phyloP scores from a whole-genome alignment of 1,284 basidiomycete genomes.

The Trichosporon sp. region DNA sequence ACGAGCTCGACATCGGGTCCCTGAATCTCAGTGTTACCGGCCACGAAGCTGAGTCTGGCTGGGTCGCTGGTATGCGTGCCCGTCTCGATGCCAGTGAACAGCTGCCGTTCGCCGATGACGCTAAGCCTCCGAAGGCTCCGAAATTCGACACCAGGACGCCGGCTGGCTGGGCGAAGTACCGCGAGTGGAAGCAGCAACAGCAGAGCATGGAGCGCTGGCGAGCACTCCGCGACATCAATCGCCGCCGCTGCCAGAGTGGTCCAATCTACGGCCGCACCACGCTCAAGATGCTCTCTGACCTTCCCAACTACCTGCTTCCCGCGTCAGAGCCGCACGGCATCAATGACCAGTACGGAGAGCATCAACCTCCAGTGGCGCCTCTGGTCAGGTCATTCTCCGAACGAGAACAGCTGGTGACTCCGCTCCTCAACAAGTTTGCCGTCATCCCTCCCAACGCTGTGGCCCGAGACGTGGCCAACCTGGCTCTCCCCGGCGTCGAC shows the following conservation, averaged over 20 bases:
- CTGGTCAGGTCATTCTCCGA: conserved; percentile 68
- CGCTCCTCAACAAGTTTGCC: conserved; percentile 71
- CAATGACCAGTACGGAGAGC: conserved; percentile 49
- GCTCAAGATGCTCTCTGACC: conserved; percentile 59
- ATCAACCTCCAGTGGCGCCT: conserved; percentile 53
- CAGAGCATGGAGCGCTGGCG: conserved; percentile 67
- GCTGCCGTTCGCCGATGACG: conserved; percentile 66
- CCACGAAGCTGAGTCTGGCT: conserved; percentile 56
- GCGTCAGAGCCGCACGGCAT: conserved; percentile 56
- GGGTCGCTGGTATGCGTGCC: conserved; percentile 63
- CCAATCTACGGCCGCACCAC: conserved; percentile 72
- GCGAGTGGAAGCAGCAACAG: conserved; percentile 63
- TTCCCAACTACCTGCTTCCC: conserved; percentile 64
- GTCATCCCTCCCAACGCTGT: conserved; percentile 82
- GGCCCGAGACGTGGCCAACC: conserved; percentile 69
- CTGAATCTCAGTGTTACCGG: conserved; percentile 69
- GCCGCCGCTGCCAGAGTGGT: conserved; percentile 66
- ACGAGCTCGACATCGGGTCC: conserved; percentile 66
- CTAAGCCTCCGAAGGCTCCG: conserved; percentile 60
- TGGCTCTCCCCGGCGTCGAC: conserved; percentile 45
- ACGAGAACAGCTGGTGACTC: conserved; percentile 65
- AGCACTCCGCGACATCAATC: conserved; percentile 74
- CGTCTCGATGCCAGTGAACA: conserved; percentile 70
- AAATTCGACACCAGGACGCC: conserved; percentile 71
- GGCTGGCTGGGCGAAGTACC: conserved; percentile 68